Base-by-base conservation (phyloP, 108 stramenopile species). In the Cyclostephanos invisitatus region DNA sequence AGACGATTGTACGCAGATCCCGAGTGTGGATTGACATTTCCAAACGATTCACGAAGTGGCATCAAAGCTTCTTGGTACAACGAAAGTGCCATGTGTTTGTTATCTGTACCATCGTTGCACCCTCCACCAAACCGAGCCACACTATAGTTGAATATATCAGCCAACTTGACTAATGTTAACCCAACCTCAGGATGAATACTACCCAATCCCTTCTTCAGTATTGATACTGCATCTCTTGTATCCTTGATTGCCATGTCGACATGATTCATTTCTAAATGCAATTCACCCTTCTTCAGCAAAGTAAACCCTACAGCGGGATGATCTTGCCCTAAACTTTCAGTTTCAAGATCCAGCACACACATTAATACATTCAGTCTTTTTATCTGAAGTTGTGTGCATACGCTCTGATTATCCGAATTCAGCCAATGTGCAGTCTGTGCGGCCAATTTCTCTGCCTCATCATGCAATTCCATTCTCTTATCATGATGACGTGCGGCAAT, bases 241-340 rank as follows among this genome's bases (percentile, higher is more conserved):
- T 81, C 73, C 21, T 81, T 81, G 22, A 71, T 73, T 28, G 80
- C 80, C 64, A 71, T 51, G 25, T 81, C 80, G 24, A 74, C 35
- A 40, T 81, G 80, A 51, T 60, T 81, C 80, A 81, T 70, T 59
- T 81, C 63, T 18, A 74, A 40, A 55, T 81, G 80, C 27, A 81
- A 64, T 50, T 64, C 47, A 22, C 80, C 80, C 48, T 74, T 74
- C 42, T 70, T 74, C 55, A 81, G 44, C 58, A 81, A 32, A 17
- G 80, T 81, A 51, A 65, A 81, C 2, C 73, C 80, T 29, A 74
- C 80, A 12, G 68, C 54, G 24, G 80, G 80, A 54, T 81, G 80
- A 46, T 66, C 71, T 56, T 21, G 54, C 14, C 80, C 80, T 11
- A 81, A 55, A 55, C 73, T 74, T 67, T 81, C 80, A n/a, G 61